Percentiles rank a stretch among this genome's conserved stretches.
Evolutionary conservation across 176 grass and related monocot species (phyloP).

Genomic region (Puya raimondii): DNA sequence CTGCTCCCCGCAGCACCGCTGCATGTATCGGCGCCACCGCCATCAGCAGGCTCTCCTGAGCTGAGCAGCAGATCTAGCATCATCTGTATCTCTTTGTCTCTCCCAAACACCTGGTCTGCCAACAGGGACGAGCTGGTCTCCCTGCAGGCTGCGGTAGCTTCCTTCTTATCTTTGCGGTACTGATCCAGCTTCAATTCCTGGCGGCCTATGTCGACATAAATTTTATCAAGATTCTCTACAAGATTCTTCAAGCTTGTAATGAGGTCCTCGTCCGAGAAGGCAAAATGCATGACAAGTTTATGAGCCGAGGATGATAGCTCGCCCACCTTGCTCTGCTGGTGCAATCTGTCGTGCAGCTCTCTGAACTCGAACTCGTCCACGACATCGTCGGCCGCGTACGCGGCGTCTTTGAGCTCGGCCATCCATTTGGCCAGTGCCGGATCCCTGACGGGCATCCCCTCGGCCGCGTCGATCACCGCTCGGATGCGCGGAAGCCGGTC

Average conservation of each 20-base stretch:
- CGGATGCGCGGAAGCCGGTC: constrained; percentile 3
- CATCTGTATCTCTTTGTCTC: neutral
- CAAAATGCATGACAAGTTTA: constrained; percentile 7
- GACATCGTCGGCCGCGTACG: constrained; percentile 17
- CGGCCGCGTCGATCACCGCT: constrained; percentile 30
- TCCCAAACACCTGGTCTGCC: neutral
- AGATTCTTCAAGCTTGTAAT: constrained; percentile 11
- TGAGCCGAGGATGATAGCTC: constrained; percentile 12
- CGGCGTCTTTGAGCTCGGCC: neutral
- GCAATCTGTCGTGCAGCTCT: neutral
- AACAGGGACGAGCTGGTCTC: constrained; percentile 2
- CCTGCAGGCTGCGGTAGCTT: neutral
- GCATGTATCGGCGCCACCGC: too few species aligned
- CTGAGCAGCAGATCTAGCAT: constrained; percentile 11
- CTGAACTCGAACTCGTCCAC: constrained; percentile 22
- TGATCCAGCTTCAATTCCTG: constrained; percentile 5
- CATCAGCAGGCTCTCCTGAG: neutral
- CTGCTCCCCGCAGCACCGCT: neutral
- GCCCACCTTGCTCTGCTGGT: constrained; percentile 20
- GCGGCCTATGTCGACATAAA: neutral
- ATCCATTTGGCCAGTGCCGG: constrained; percentile 7
- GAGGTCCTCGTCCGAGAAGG: constrained; percentile 13
- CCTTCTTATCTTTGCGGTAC: neutral
- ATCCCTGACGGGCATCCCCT: constrained; percentile 21
- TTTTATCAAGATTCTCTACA: constrained; percentile 2